Conservation (phyloP, 805 yeast genomes). For the Candida cerambycidarum region DNA sequence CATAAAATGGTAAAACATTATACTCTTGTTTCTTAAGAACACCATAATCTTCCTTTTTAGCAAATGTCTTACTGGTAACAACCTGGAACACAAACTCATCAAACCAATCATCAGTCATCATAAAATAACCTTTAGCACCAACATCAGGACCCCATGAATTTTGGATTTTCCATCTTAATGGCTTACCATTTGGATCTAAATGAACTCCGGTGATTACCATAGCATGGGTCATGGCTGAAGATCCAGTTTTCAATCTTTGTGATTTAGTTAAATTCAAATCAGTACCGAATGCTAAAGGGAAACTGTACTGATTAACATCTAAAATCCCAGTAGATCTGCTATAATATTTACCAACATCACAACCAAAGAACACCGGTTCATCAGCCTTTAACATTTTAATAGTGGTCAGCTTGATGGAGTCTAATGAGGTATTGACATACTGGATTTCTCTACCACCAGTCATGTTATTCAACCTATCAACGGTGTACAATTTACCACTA, state of each 20-base stretch:
- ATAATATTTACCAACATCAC: conserved; percentile 82
- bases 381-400: conserved; percentile 67
- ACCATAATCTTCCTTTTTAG: conserved; percentile 34
- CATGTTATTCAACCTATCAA: conserved; percentile 75
- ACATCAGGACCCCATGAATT: conserved; percentile 44
- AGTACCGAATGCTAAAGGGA: conserved; percentile 54
- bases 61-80: conserved; percentile 39
- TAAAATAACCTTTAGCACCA: conserved; percentile 42
- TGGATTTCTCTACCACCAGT: conserved; percentile 67
- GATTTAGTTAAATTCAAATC: conserved; percentile 55
- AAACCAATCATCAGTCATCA: conserved; percentile 47
- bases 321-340: conserved; percentile 65
- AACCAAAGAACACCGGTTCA: conserved; percentile 84
- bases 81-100: conserved; percentile 44
- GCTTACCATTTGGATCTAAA: conserved; percentile 51
- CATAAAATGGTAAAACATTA: conserved; percentile 37
- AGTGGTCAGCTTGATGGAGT: conserved; percentile 57
- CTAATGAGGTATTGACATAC: conserved; percentile 68
- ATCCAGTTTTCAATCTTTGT: conserved; percentile 66
- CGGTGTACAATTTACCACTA: conserved; percentile 60
- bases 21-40: conserved; percentile 35
- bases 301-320: conserved; percentile 71
- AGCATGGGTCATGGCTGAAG: conserved; percentile 86
- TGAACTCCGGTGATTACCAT: conserved; percentile 85
- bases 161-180: conserved; percentile 45